These are phyloP conservation scores for Raffaelea ambrosiae DNA, from an alignment of 2,329 filamentous ascomycete species.

Conservation along the genomic window DNA sequence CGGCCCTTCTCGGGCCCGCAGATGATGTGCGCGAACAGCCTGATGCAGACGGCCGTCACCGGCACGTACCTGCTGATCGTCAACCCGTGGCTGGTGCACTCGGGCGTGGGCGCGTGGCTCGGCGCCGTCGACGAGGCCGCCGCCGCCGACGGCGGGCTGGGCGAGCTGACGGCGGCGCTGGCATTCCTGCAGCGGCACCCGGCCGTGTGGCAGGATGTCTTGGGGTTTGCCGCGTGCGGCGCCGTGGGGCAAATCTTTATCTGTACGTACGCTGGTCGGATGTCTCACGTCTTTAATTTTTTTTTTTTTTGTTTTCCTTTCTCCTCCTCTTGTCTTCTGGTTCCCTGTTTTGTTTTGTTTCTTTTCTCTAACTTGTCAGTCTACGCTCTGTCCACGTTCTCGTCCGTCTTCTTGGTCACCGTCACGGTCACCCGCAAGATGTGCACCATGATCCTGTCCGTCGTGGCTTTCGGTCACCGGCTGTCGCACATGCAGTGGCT, in stretches of 20 bases:
- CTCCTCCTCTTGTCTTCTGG: background rate
- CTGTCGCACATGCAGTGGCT: conserved; percentile 87
- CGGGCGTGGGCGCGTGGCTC: conserved; percentile 54
- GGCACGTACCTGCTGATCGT: conserved; percentile 64
- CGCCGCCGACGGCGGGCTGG: conserved; percentile 40
- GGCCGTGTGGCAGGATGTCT: conserved; percentile 73
- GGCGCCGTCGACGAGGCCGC: conserved; percentile 57
- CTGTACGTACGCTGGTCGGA: conserved; percentile 50
- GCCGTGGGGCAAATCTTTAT: conserved; percentile 96
- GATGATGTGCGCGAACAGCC: conserved; percentile 99
- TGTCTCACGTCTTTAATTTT: conserved; percentile 24
- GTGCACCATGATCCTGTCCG: conserved; percentile 96
- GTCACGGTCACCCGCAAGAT: conserved; percentile 98
- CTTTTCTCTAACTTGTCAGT: conserved; percentile 34
- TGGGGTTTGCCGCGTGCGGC: conserved; percentile 84
- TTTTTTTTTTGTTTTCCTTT: conserved; percentile 64
- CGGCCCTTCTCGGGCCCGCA: conserved; percentile 81
- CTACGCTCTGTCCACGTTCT: conserved; percentile 89
- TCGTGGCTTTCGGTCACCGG: conserved; percentile 86
- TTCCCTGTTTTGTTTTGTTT: background rate
- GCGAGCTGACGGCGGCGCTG: conserved; percentile 72
- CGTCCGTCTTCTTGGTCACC: conserved; percentile 83
- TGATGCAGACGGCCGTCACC: conserved; percentile 75
- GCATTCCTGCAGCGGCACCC: conserved; percentile 76
- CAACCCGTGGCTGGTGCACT: conserved; percentile 70